A percentile compares a stretch with the other conserved stretches of the same genome.
phyloP scores from a whole-genome alignment of 192 early-diverging fungal genomes.

The Coemansia sp. region DNA sequence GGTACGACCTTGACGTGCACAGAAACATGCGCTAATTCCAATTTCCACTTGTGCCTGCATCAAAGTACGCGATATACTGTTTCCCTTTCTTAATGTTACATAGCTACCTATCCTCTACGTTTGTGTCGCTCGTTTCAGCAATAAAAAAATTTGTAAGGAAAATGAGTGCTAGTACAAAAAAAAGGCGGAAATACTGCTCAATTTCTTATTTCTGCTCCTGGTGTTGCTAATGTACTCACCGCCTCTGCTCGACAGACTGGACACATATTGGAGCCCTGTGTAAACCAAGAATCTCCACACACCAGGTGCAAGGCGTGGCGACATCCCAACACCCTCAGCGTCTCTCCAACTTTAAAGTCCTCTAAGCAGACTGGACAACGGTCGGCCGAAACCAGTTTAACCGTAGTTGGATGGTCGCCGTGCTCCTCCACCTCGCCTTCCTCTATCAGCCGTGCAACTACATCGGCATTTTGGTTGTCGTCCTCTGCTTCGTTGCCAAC shows the following conservation, averaged over 20 bases:
- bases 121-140: background rate
- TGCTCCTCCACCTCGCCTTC: background rate
- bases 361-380: slow-evolving; percentile 51
- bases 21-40: slow-evolving; percentile 15
- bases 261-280: slow-evolving; percentile 47
- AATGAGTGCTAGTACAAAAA: slow-evolving; percentile 6
- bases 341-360: slow-evolving; percentile 28
- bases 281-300: slow-evolving; percentile 53
- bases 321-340: slow-evolving; percentile 39
- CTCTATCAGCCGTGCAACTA: slow-evolving; percentile 12
- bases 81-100: too few relatives aligned
- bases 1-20: slow-evolving; percentile 44
- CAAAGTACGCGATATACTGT: too few relatives aligned
- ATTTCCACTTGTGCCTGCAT: too few relatives aligned
- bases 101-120: background rate
- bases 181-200: background rate
- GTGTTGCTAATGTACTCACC: slow-evolving; percentile 10
- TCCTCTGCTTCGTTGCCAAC: background rate
- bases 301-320: slow-evolving; percentile 37
- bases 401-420: background rate
- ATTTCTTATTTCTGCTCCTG: background rate
- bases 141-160: background rate
- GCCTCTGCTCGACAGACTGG: slow-evolving; percentile 46
- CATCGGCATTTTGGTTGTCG: background rate
- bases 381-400: slow-evolving; percentile 38